Conservation (phyloP, 208 protist genomes). For the Crithidia fasciculata region DNA sequence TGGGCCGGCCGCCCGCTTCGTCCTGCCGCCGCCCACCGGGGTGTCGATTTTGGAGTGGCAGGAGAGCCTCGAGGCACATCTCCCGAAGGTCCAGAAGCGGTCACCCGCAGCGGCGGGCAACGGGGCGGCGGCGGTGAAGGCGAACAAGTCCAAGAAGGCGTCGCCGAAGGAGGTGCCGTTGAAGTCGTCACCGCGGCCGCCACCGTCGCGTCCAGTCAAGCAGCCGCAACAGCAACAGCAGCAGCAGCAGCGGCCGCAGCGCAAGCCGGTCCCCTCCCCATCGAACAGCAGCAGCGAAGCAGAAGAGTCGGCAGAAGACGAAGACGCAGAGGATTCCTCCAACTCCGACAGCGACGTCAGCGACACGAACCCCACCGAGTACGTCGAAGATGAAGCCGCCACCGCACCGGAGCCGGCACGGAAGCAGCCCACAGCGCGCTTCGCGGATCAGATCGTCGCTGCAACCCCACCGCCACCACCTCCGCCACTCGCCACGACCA, state of each 20-base stretch:
- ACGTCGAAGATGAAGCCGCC: too few relatives aligned
- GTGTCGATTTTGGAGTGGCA: slow-evolving; percentile 43
- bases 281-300: neutral
- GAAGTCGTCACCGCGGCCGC: neutral
- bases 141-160: neutral
- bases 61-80: slow-evolving; percentile 29
- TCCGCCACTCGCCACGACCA: neutral
- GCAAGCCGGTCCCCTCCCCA: neutral
- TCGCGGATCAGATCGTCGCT: slow-evolving; percentile 4
- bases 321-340: neutral
- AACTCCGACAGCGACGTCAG: neutral
- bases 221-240: neutral
- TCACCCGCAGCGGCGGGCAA: slow-evolving; percentile 14
- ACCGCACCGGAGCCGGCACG: neutral
- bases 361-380: neutral
- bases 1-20: slow-evolving; percentile 30
- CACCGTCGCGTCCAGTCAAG: neutral
- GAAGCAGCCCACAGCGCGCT: slow-evolving; percentile 7
- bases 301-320: neutral
- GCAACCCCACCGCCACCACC: neutral
- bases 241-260: neutral
- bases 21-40: slow-evolving; percentile 46
- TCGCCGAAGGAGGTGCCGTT: neutral
- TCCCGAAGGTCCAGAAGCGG: slow-evolving; percentile 20
- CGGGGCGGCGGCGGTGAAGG: slow-evolving; percentile 2